Evolutionary conservation across 495 filamentous ascomycete species (phyloP), one percentile per base, ranked within the genome.

Genomic region (Penicillium herquei): DNA sequence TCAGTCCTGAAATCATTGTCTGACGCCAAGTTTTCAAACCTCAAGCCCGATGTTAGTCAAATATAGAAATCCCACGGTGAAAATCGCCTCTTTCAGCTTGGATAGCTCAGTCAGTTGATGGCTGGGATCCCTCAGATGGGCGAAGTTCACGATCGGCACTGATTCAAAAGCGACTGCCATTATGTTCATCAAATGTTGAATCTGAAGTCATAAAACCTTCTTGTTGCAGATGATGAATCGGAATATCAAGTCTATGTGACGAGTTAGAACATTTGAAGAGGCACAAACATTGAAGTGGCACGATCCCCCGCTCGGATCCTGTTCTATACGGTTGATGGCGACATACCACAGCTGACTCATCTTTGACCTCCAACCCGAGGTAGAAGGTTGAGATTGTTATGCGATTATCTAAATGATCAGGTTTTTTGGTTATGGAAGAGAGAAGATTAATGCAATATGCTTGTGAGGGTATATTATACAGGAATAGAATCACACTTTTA

Each of bases 1-100:
- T 50, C 48, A 50, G 39, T 16, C 12, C 9, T 39, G 1, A 9
- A 37, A 10, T 40, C 18, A n/a, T 14, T 12, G 31, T 47, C 9
- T 88, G 83, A 21, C 30, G 7, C n/a, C 33, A 21, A 35, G 12
- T 21, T 16, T 14, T 51, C 51, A 35, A 57, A 72, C 84, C 52
- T 89, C 80, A 21, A 96, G 82, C 7, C 91, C 93, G 6, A 90
- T 89, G 62, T 97, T 92, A 49, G 84, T 88, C 55, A 98, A 79
- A 63, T 97, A 98, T 17, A 96, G 70, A 62, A 98, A 96, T 1
- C 93, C 93, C 9, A 96, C 90, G 59, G 91, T 86, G 65, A 98
- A 85, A 17, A 97, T 81, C 0, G 92, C 91, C 59, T 89, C 78
- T 17, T 86, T 86, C 13, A 97, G 77, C 31, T 88, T 73, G 0